Base-by-base conservation (phyloP, 2,329 filamentous ascomycete species). In the Beauveria bassiana region DNA sequence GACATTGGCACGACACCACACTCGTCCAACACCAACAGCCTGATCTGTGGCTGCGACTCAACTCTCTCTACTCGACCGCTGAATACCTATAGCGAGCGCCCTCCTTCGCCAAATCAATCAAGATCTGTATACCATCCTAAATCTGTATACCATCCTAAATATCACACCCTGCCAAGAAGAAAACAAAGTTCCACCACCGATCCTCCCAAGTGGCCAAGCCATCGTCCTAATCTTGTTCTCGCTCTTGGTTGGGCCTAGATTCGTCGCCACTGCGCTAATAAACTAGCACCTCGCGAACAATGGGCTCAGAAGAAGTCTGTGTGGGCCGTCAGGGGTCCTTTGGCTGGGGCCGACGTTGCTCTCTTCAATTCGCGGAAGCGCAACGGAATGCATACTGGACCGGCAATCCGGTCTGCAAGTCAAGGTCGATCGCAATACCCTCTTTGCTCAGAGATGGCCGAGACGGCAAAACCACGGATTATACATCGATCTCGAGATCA, bases 171-270 rank as follows among this genome's bases (percentile, higher is more conserved):
- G n/a, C 24, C 43, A 49, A 28, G n/a, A 51, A 22, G 57, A 53
- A 45, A 45, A 46, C 49, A 24, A 5, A 31, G 46, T 40, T 38
- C 56, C 46, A 51, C 46, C 43, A 46, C 2, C 31, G 5, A 28
- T 22, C 34, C 14, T 38, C 38, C 22, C 50, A 43, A 43, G 20
- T 31, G 46, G 46, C 24, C 22, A 51, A 59, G 46, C 46, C 38
- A 51, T 49, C n/a, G 46, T 50, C 24, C 43, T 51, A 51, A 46
- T 24, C 40, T 42, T 49, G 18, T 14, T 50, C 26, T 42, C 49
- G 24, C n/a, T 22, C 24, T 12, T 50, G 46, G 57, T n/a, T 50
- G 46, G 57, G 49, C 57, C 57, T 46, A 52, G 57, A 60, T 60
- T 40, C 40, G 24, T 46, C 46, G 49, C 57, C 57, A 53, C 49